Evolutionary conservation across 768 basidiomycete species (phyloP).

Genomic region (Phaeotremella fagi): DNA sequence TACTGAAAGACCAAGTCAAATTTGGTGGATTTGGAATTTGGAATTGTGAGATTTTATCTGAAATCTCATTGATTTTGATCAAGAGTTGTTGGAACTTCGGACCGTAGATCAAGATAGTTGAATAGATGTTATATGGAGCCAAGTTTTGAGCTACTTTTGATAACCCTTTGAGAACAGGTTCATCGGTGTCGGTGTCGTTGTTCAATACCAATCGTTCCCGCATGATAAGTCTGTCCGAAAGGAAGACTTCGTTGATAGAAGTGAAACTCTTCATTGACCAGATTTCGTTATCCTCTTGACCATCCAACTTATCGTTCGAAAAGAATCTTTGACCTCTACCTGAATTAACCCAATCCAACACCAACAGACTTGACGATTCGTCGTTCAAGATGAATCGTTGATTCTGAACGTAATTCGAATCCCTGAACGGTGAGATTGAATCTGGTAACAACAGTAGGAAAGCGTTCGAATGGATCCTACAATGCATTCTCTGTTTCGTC

Average conservation of each 20-base stretch:
- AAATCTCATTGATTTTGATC: constrained; percentile 53
- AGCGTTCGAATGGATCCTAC: constrained; percentile 55
- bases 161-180: constrained; percentile 20
- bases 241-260: constrained; percentile 75
- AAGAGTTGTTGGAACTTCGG: constrained; percentile 57
- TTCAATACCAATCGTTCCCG: constrained; percentile 76
- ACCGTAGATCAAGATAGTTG: constrained; percentile 75
- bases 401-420: constrained; percentile 73
- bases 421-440: constrained; percentile 85
- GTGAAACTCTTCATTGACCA: constrained; percentile 84
- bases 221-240: constrained; percentile 62
- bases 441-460: constrained; percentile 80
- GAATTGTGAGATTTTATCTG: constrained; percentile 63
- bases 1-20: constrained; percentile 77
- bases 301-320: background rate
- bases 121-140: constrained; percentile 82
- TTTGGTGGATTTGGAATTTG: constrained; percentile 55
- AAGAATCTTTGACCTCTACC: constrained; percentile 55
- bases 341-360: constrained; percentile 89
- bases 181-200: constrained; percentile 18
- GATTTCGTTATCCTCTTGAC: constrained; percentile 60
- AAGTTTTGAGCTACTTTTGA: constrained; percentile 61
- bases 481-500: constrained; percentile 65
- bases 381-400: constrained; percentile 69
- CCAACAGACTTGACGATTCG: constrained; percentile 57